Base-by-base conservation (phyloP, 2,329 filamentous ascomycete genomes). In the Akanthomyces lecanii region DNA sequence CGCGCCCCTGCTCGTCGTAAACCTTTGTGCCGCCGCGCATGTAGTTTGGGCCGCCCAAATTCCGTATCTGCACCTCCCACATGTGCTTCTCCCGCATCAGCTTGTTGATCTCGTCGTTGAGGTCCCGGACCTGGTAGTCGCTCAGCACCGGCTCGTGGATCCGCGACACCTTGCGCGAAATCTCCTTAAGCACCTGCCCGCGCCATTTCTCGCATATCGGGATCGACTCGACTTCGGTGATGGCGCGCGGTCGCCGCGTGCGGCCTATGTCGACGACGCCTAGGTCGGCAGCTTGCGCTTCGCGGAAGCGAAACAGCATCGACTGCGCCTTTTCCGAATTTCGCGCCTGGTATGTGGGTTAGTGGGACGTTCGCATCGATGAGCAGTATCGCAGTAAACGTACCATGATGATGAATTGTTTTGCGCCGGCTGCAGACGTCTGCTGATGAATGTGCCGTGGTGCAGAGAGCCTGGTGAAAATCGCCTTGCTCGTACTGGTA, bases 91-190 rank as follows among this genome's bases (percentile, higher is more conserved):
- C 95, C 67, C 92, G 88, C 91, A 99, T 97, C 66, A 97, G 84
- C 79, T 97, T 96, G 82, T 99, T 99, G 82, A 99, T 96, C 78
- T 99, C 95, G 76, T 99, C 95, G 79, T 99, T 99, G 73, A 99
- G 82, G 77, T 99, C 95, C 72, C 95, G 89, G 76, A 99, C 92
- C 81, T 98, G 95, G 80, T 90, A 98, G 82, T 99, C 95, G 77
- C 87, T 92, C n/a, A 99, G 83, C 53, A 89, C 88, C 10, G 86
- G 81, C 70, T 99, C 95, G 75, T 99, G 95, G 78, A 99, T 98
- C 73, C 91, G 91, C 67, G 92, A 92, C 63, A 99, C 92, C 77
- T 99, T 99, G 77, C 95, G 92, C 67, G 89, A 94, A 72, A 99
- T 94, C 75, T 99, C 95, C 75, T 96, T 96, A 66, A 99, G 87